phyloP scores from a whole-genome alignment of 1,284 basidiomycete species.

The Pseudozyma tsukubaensis region DNA sequence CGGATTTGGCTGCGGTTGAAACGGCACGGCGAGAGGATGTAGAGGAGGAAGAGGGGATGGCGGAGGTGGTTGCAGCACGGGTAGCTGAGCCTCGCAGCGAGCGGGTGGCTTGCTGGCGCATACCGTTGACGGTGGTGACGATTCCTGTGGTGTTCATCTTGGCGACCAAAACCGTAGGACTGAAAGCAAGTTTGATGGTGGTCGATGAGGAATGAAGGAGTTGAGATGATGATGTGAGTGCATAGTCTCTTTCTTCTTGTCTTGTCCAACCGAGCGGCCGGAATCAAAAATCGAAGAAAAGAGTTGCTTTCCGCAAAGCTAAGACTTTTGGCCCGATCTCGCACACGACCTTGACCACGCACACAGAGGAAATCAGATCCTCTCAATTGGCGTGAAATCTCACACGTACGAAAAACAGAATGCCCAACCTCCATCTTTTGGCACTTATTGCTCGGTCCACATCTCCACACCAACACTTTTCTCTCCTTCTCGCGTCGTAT shows the following conservation, averaged over 20 bases:
- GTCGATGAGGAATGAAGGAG: neutral
- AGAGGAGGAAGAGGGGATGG: slow-evolving; percentile 6
- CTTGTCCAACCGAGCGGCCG: neutral
- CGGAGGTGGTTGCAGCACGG: slow-evolving; percentile 5
- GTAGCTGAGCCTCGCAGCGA: slow-evolving; percentile 1
- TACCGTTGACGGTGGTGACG: slow-evolving; percentile 37
- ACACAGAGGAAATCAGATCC: neutral
- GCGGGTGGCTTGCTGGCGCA: slow-evolving; percentile 23
- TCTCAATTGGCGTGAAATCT: slow-evolving; percentile 7
- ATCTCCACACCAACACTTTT: slow-evolving; percentile 15
- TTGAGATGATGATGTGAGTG: neutral
- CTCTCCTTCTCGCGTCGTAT: neutral
- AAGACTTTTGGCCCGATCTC: slow-evolving; percentile 3
- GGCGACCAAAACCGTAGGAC: neutral
- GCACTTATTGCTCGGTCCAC: slow-evolving; percentile 21
- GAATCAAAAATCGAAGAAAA: slow-evolving; percentile 8
- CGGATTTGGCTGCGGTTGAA: slow-evolving; percentile 21
- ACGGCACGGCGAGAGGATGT: slow-evolving; percentile 19
- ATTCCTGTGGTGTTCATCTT: slow-evolving; percentile 34
- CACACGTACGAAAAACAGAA: slow-evolving; percentile 15
- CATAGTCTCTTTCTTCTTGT: slow-evolving; percentile 1
- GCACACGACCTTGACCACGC: neutral
- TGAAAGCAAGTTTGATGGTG: neutral
- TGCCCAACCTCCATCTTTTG: neutral
- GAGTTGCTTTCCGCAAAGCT: neutral